phyloP scores from a whole-genome alignment of 208 protist genomes.

The Vickermania spadyakhi region DNA sequence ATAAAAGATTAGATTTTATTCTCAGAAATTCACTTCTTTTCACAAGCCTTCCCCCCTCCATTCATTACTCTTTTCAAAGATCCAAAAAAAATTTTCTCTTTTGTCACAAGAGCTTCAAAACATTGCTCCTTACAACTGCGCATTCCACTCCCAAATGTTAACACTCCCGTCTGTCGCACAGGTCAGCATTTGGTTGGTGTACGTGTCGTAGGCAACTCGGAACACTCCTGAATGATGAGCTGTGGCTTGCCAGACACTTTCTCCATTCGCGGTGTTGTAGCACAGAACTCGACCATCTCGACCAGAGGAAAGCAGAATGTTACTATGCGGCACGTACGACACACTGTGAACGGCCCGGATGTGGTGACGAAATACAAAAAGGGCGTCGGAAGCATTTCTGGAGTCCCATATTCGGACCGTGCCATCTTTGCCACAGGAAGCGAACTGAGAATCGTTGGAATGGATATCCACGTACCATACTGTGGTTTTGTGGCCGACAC shows the following conservation, averaged over 20 bases:
- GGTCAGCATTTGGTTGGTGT: slow-evolving; percentile 27
- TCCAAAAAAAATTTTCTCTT: too few species aligned
- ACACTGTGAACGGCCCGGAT: slow-evolving; percentile 39
- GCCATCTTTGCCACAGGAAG: slow-evolving; percentile 52
- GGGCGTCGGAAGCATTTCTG: slow-evolving; percentile 12
- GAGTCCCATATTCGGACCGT: slow-evolving; percentile 58
- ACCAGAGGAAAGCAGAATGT: slow-evolving; percentile 37
- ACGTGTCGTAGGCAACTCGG: slow-evolving; percentile 28
- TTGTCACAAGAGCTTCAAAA: too few species aligned
- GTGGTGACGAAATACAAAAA: slow-evolving; percentile 27
- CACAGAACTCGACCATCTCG: slow-evolving; percentile 38
- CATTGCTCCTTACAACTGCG: too few species aligned
- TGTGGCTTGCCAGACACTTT: slow-evolving; percentile 38
- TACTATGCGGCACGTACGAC: slow-evolving; percentile 33
- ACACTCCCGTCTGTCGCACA: slow-evolving; percentile 29
- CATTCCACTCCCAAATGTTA: slow-evolving; percentile 50
- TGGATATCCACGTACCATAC: slow-evolving; percentile 53
- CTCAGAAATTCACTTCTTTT: too few species aligned
- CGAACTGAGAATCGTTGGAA: slow-evolving; percentile 25
- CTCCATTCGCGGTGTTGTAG: slow-evolving; percentile 22
- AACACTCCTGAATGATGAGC: slow-evolving; percentile 49
- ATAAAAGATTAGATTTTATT: too few species aligned
- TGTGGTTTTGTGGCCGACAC: slow-evolving; percentile 43
- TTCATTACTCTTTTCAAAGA: too few species aligned
- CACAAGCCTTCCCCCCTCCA: too few species aligned